Percentiles rank a stretch among this genome's conserved stretches.
These are phyloP conservation scores for Colletotrichum graminicola DNA, from an alignment of 2,329 filamentous ascomycete genomes.

Conservation along the genomic window DNA sequence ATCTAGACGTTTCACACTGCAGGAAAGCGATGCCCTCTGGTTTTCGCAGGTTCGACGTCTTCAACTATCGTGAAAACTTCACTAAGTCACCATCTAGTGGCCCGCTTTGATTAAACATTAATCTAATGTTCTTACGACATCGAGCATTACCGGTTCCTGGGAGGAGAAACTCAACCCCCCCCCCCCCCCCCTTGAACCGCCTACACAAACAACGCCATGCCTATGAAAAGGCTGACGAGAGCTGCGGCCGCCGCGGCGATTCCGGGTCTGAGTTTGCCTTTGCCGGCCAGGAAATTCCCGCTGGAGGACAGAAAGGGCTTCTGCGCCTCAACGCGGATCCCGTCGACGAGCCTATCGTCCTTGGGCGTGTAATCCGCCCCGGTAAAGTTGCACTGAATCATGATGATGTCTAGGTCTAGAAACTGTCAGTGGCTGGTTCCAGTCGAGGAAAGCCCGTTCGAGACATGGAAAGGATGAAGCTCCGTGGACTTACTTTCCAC, in stretches of 20 bases:
- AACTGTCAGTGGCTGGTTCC: not conserved
- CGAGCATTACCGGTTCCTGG: not conserved
- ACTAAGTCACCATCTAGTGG: too few relatives aligned
- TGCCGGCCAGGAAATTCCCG: conserved; percentile 25
- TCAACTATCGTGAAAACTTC: not conserved
- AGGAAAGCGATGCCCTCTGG: not conserved
- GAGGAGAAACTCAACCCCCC: too few relatives aligned
- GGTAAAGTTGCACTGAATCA: conserved; percentile 53
- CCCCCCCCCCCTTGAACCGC: not conserved
- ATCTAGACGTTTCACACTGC: not conserved
- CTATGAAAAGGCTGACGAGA: conserved; percentile 19
- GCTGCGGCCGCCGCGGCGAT: conserved; percentile 5
- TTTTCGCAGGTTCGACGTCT: not conserved
- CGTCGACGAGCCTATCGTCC: conserved; percentile 50
- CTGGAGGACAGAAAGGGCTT: conserved; percentile 43
- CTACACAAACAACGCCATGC: conserved; percentile 30
- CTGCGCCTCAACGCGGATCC: conserved; percentile 52
- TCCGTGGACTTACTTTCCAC: conserved; percentile 49
- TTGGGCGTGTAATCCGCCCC: conserved; percentile 47
- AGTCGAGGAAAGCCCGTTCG: too few relatives aligned
- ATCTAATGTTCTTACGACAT: too few relatives aligned
- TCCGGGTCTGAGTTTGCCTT: not conserved
- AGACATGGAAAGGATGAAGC: not conserved
- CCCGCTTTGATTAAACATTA: not conserved
- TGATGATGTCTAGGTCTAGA: conserved; percentile 53